phyloP scores from a whole-genome alignment of 2,329 filamentous ascomycete genomes.

The Calonectria hongkongensis region DNA sequence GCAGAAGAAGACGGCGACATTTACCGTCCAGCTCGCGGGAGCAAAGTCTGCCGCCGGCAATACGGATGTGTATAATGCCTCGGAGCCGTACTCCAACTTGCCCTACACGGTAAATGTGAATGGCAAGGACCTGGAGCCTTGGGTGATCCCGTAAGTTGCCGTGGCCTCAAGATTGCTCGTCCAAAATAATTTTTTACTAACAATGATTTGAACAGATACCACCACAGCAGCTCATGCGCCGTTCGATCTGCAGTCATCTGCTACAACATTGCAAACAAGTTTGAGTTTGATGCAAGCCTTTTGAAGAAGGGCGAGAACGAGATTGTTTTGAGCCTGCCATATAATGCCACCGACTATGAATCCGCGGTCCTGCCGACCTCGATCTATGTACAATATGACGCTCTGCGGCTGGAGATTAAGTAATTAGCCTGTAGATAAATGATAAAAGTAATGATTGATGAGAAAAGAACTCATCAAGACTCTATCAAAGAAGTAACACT shows the following conservation, averaged over 20 bases:
- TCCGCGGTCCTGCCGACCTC: constrained; percentile 72
- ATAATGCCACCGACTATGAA: constrained; percentile 75
- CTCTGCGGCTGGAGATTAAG: constrained; percentile 75
- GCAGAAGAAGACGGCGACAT: constrained; percentile 68
- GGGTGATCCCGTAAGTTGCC: constrained; percentile 71
- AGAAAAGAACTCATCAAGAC: background rate
- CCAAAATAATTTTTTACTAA: background rate
- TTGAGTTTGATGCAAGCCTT: constrained; percentile 70
- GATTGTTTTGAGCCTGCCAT: constrained; percentile 75
- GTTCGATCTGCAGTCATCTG: constrained; percentile 76
- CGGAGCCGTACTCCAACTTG: constrained; percentile 72
- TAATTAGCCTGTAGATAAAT: constrained; percentile 16
- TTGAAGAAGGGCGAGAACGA: constrained; percentile 72
- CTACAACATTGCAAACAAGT: constrained; percentile 77
- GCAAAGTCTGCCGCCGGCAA: constrained; percentile 78
- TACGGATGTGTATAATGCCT: constrained; percentile 73
- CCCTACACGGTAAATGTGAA: constrained; percentile 67
- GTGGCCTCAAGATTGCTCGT: constrained; percentile 13
- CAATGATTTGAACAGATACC: constrained; percentile 43
- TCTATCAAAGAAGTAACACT: background rate
- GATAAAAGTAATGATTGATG: background rate
- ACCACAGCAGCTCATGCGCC: constrained; percentile 70
- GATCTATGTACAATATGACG: constrained; percentile 80
- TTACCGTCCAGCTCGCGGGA: constrained; percentile 78
- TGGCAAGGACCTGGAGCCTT: constrained; percentile 67